phyloP scores from a whole-genome alignment of 345 rosid genomes.

The Pistacia integerrima region DNA sequence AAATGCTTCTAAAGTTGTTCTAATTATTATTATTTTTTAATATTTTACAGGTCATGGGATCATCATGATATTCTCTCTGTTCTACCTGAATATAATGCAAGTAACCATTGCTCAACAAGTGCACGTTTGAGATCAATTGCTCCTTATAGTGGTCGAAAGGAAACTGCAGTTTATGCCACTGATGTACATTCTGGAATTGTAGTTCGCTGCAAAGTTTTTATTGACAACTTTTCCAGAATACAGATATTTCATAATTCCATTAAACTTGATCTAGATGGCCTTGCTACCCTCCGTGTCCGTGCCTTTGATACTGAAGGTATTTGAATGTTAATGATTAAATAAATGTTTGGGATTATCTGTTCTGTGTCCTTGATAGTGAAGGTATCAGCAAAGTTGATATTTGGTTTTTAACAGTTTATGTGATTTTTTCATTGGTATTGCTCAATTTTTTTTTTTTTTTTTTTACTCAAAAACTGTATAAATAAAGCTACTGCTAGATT shows the following conservation, averaged over 20 bases:
- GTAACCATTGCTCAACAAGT: conserved; percentile 78
- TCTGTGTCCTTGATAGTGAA: too few species aligned
- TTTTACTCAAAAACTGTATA: too few species aligned
- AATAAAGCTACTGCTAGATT: not conserved
- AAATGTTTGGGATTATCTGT: not conserved
- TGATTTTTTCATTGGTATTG: not conserved
- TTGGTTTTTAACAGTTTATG: not conserved
- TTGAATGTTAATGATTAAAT: not conserved
- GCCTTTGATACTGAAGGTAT: conserved; percentile 89
- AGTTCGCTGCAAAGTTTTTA: conserved; percentile 95
- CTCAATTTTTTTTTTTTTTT: not conserved
- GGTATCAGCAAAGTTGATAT: not conserved
- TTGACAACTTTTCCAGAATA: conserved; percentile 83
- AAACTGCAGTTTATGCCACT: conserved; percentile 91
- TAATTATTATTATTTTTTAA: conserved; percentile 5
- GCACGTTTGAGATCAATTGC: conserved; percentile 84
- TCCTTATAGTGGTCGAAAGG: conserved; percentile 73
- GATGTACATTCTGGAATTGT: conserved; percentile 76
- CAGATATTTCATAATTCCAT: conserved; percentile 92
- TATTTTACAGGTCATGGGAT: conserved; percentile 88
- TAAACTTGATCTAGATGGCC: conserved; percentile 94
- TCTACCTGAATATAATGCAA: conserved; percentile 76
- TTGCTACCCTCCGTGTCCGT: conserved; percentile 88
- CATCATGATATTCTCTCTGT: conserved; percentile 88
- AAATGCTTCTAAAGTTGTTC: not conserved